A percentile compares a stretch with the other conserved stretches of the same genome.
Evolutionary conservation across 164 flowering plant genomes (phyloP).

Genomic region (Pachysandra terminalis): DNA sequence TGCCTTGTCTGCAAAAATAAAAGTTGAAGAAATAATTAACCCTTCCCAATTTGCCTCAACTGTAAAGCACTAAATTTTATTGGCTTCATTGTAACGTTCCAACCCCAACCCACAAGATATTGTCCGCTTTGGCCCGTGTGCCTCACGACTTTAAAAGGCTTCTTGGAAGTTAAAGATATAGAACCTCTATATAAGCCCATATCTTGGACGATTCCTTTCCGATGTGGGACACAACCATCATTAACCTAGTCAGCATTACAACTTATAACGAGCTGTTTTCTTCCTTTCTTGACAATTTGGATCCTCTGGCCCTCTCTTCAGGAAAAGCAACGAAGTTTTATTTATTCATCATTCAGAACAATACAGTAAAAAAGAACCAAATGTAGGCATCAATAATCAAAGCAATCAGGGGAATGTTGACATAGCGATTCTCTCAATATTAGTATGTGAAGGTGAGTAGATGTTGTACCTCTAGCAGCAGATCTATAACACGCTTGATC

Average conservation of each 20-base stretch:
- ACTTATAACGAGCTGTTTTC: background rate
- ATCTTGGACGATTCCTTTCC: too few relatives aligned
- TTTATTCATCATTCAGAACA: background rate
- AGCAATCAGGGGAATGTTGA: background rate
- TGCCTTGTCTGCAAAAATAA: slow-evolving; percentile 51
- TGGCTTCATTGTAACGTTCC: background rate
- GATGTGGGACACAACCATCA: too few relatives aligned
- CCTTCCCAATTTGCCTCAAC: background rate
- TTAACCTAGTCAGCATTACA: too few relatives aligned
- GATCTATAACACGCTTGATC: slow-evolving; percentile 64
- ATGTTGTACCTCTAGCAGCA: slow-evolving; percentile 46
- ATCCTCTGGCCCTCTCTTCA: background rate
- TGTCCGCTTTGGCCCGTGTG: too few relatives aligned
- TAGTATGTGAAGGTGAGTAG: too few relatives aligned
- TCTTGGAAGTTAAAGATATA: too few relatives aligned
- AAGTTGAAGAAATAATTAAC: background rate
- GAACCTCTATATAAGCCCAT: too few relatives aligned
- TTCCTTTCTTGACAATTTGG: background rate
- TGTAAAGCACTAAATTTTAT: background rate
- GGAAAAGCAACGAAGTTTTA: background rate
- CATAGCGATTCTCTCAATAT: background rate
- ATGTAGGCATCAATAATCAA: background rate
- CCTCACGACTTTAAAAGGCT: too few relatives aligned
- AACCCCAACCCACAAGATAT: too few relatives aligned
- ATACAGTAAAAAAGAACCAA: background rate